Evolutionary conservation across 352 stramenopile species (phyloP).

Genomic region (Globisporangium solare): DNA sequence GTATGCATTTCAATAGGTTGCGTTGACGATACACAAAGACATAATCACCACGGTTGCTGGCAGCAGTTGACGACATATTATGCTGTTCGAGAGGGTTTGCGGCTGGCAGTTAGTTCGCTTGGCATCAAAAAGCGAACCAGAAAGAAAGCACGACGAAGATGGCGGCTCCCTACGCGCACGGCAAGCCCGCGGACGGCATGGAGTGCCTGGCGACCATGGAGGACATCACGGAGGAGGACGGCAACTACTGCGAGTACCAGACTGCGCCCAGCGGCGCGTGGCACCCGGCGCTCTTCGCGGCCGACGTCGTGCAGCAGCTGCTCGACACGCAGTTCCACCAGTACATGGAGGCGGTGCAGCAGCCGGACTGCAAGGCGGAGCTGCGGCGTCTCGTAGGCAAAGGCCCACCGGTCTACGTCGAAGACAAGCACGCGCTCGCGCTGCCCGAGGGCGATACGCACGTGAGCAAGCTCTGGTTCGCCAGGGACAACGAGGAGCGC

Average conservation of each 20-base stretch:
- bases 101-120: neutral
- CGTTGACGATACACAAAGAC: no score
- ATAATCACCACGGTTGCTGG: no score
- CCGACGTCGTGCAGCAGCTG: conserved; percentile 80
- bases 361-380: conserved; percentile 93
- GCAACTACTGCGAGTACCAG: conserved; percentile 92
- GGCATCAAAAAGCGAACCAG: conserved; percentile 4
- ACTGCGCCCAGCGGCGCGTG: conserved; percentile 85
- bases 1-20: conserved; percentile 8
- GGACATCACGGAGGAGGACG: conserved; percentile 90
- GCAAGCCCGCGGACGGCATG: conserved; percentile 80
- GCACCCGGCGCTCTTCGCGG: conserved; percentile 76
- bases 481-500: conserved; percentile 66
- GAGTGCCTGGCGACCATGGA: conserved; percentile 94
- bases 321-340: conserved; percentile 88
- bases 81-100: conserved; percentile 5
- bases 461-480: conserved; percentile 89
- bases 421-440: conserved; percentile 89
- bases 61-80: neutral
- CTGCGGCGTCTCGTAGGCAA: conserved; percentile 87
- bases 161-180: conserved; percentile 34
- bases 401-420: conserved; percentile 90
- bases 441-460: conserved; percentile 89
- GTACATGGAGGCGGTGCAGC: conserved; percentile 92
- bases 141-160: conserved; percentile 13